Percentiles rank a stretch among this genome's conserved stretches.
These are phyloP conservation scores for Posidonia australis DNA, from an alignment of 106 monocot species.

Conservation along the genomic window DNA sequence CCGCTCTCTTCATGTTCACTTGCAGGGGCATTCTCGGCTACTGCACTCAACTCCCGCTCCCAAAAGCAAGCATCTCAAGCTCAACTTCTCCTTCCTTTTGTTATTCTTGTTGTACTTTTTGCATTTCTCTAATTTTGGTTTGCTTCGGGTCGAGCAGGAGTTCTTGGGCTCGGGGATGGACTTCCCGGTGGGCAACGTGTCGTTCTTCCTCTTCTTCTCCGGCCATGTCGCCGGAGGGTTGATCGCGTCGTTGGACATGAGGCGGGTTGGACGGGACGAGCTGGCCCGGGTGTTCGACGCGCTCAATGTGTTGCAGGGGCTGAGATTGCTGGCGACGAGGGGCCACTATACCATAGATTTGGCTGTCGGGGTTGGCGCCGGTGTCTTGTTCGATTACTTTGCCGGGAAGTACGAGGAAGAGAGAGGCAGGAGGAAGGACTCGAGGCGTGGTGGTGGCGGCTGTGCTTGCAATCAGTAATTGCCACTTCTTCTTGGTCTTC, in stretches of 20 bases:
- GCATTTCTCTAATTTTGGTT: background rate
- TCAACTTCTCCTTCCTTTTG: background rate
- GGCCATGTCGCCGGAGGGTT: conserved; percentile 82
- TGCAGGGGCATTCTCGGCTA: conserved; percentile 79
- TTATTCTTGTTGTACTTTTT: background rate
- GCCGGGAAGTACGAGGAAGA: conserved; percentile 46
- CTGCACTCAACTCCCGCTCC: conserved; percentile 87
- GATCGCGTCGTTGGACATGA: conserved; percentile 89
- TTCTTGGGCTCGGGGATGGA: conserved; percentile 80
- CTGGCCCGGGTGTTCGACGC: conserved; percentile 53
- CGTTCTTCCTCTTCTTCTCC: conserved; percentile 98
- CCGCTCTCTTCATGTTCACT: conserved; percentile 86
- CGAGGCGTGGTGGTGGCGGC: background rate
- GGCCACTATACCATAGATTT: conserved; percentile 96
- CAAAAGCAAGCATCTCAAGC: conserved; percentile 28
- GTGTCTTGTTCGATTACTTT: conserved; percentile 56
- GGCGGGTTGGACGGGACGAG: conserved; percentile 30
- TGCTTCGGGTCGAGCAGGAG: conserved; percentile 18
- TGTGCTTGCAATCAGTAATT: background rate
- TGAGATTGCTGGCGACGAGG: conserved; percentile 73
- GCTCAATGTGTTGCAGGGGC: conserved; percentile 55
- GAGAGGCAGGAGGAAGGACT: background rate
- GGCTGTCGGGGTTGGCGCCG: conserved; percentile 69
- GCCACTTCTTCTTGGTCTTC: too few species aligned
- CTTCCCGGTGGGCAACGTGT: conserved; percentile 91